A percentile compares a stretch with the other conserved stretches of the same genome.
Conservation (phyloP, 164 flowering plant species). For the Pachysandra terminalis region DNA sequence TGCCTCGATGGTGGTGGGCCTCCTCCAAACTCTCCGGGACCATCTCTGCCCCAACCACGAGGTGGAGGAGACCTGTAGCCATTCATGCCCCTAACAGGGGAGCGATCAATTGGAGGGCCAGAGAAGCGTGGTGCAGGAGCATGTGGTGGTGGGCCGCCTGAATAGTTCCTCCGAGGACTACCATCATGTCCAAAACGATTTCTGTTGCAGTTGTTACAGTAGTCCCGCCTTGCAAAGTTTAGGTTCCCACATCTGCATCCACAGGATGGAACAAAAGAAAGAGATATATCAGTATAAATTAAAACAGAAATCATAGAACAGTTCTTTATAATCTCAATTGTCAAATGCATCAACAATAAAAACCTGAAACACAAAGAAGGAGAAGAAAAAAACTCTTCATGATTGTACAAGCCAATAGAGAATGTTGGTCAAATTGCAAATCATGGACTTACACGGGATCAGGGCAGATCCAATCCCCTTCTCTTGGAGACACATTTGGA, state of each 20-base stretch:
- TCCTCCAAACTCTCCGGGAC: slow-evolving; percentile 52
- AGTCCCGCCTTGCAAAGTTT: slow-evolving; percentile 86
- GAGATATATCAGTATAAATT: background rate
- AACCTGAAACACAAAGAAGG: background rate
- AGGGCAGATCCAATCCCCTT: slow-evolving; percentile 89
- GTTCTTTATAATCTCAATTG: background rate
- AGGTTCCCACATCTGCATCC: slow-evolving; percentile 66
- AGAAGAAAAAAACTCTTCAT: background rate
- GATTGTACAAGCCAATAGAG: background rate
- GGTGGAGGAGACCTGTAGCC: slow-evolving; percentile 80
- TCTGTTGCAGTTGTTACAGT: slow-evolving; percentile 75
- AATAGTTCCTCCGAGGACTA: slow-evolving; percentile 61
- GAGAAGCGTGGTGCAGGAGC: slow-evolving; percentile 48
- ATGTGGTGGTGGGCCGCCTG: slow-evolving; percentile 46
- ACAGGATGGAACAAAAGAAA: background rate
- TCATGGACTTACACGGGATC: slow-evolving; percentile 68
- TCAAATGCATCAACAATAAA: background rate
- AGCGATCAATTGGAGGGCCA: slow-evolving; percentile 55
- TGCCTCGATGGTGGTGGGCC: slow-evolving; percentile 48
- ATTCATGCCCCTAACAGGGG: slow-evolving; percentile 56
- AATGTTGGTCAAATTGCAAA: background rate
- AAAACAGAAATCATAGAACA: too few species aligned
- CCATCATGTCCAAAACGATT: slow-evolving; percentile 43
- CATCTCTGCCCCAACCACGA: slow-evolving; percentile 62
- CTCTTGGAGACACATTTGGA: slow-evolving; percentile 89